Base-by-base conservation (phyloP, 345 rosid species). In the Eutrema japonicum region DNA sequence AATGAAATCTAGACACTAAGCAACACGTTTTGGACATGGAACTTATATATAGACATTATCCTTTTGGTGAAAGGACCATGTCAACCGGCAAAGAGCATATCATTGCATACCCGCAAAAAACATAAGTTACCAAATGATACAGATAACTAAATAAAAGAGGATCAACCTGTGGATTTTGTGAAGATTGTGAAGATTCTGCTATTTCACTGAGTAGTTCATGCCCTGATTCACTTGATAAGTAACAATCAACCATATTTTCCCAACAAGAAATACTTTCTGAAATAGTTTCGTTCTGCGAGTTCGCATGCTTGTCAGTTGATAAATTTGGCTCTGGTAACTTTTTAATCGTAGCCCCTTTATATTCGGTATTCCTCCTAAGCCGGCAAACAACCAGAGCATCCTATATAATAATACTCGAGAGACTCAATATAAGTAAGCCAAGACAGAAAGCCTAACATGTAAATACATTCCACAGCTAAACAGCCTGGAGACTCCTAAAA, bases 301-400 rank as follows among this genome's bases (percentile, higher is more conserved):
- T 41, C 13, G 10, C 7, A 12, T 55, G 38, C 67, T 77, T 70
- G 4, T 77, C 76, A n/a, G 38, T 7, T 40, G 66, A 52, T 53
- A 40, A 29, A 55, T 13, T 51, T 43, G 63, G 68, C 45, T 65
- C 64, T 9, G 46, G 38, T 40, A 61, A 75, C 29, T 76, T 76
- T 70, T 33, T 73, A 60, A 11, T 62, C 4, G 12, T 62, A 73
- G 78, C 59, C 60, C 57, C 79, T 45, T 71, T 83, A 79, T 88
- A 91, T 5, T 89, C 95, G 0, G 16, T 12, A 33, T 91, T 94
- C 82, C 50, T 89, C 71, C 83, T 81, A 10, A 94, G 82, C 37
- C 96, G 96, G 82, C 97, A 94, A 40, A 91, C 75, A 53, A 91
- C 97, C 30, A 87, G 75, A 61, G 88, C 78, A 61, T 91, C 95